phyloP scores from a whole-genome alignment of 257 asterid species.

The Forsythia viridissima region DNA sequence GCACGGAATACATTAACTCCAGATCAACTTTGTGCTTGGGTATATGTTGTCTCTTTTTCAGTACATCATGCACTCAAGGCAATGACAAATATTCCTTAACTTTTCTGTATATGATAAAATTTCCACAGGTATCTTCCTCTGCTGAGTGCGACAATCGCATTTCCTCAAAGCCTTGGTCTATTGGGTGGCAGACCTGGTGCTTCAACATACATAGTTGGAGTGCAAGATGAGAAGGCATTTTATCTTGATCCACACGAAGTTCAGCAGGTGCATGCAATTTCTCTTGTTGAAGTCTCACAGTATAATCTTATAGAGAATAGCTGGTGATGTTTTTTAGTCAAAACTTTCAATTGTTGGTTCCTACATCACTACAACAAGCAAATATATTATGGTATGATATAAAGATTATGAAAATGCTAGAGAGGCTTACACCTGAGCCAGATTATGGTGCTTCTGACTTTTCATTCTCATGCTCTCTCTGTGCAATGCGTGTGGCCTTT shows the following conservation, averaged over 20 bases:
- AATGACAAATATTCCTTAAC: slow-evolving; percentile 10
- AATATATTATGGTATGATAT: background rate
- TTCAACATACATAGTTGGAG: slow-evolving; percentile 85
- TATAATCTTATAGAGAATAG: slow-evolving; percentile 19
- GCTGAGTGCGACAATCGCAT: slow-evolving; percentile 70
- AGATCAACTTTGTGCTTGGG: background rate
- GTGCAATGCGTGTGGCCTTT: background rate
- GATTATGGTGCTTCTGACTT: slow-evolving; percentile 1
- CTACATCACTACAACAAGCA: slow-evolving; percentile 6
- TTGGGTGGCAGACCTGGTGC: slow-evolving; percentile 96
- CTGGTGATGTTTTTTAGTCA: slow-evolving; percentile 9
- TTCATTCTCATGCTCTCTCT: background rate
- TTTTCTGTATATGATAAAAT: background rate
- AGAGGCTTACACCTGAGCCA: background rate
- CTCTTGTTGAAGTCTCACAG: slow-evolving; percentile 3
- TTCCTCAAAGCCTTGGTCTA: slow-evolving; percentile 95
- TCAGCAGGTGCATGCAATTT: slow-evolving; percentile 66
- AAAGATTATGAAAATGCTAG: background rate
- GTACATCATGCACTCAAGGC: background rate
- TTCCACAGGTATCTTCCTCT: slow-evolving; percentile 79
- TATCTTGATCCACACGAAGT: slow-evolving; percentile 97
- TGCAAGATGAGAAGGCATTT: slow-evolving; percentile 91
- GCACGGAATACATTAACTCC: background rate
- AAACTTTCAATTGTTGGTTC: background rate
- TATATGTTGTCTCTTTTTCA: slow-evolving; percentile 7